These are phyloP conservation scores for Babesia bovis DNA, from an alignment of 169 alveolate species.

Conservation along the genomic window DNA sequence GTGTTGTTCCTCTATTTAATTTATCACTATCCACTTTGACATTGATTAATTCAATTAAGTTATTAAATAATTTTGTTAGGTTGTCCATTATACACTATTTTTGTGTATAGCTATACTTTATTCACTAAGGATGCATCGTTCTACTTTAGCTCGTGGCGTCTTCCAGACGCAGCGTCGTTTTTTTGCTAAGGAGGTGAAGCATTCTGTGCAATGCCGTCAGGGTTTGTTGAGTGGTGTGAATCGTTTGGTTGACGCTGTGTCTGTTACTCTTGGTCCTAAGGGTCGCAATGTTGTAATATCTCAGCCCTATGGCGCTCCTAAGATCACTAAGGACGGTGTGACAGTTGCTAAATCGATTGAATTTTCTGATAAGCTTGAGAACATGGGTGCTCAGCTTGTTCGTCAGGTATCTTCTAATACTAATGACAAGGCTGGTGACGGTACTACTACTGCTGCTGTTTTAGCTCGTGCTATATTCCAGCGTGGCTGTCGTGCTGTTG, in stretches of 20 bases:
- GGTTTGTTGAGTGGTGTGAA: conserved; percentile 86
- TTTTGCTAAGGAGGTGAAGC: conserved; percentile 73
- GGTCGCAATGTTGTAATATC: conserved; percentile 98
- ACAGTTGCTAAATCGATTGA: conserved; percentile 98
- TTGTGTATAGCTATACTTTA: no score
- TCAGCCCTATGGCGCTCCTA: conserved; percentile 93
- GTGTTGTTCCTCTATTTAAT: no score
- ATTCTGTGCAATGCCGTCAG: conserved; percentile 76
- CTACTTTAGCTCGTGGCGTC: conserved; percentile 26
- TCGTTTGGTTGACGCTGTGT: conserved; percentile 97
- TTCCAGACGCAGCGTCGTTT: conserved; percentile 56
- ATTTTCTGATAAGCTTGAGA: conserved; percentile 89
- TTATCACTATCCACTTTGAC: no score
- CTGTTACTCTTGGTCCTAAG: conserved; percentile 98
- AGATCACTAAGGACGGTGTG: conserved; percentile 99
- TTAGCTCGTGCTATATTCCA: conserved; percentile 97
- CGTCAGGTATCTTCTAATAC: conserved; percentile 97
- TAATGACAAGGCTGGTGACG: conserved; percentile 99
- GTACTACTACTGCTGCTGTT: conserved; percentile 99
- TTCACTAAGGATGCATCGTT: neutral
- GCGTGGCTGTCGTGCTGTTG: conserved; percentile 98
- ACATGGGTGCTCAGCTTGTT: conserved; percentile 97
- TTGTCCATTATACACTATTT: no score
- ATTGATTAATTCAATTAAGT: no score
- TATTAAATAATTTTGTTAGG: no score